phyloP scores from a whole-genome alignment of 306 rosid genomes.

The Begonia fuchsioides region DNA sequence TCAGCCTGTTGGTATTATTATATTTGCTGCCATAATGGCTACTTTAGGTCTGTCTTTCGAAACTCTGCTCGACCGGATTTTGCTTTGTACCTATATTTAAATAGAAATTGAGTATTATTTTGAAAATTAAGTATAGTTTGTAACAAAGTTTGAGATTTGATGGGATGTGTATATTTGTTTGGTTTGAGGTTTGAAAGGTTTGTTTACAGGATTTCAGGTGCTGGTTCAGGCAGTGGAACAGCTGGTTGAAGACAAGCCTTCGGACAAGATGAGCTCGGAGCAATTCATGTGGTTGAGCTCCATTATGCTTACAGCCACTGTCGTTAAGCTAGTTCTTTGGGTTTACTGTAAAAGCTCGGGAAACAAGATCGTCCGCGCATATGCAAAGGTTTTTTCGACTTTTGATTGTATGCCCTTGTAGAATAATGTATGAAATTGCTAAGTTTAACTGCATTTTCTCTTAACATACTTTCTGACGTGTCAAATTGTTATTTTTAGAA shows the following conservation, averaged over 20 bases:
- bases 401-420: too few species aligned
- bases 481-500: too few species aligned
- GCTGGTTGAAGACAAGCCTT: constrained; percentile 27
- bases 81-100: too few species aligned
- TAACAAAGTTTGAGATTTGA: too few species aligned
- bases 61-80: too few species aligned
- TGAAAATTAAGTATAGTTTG: too few species aligned
- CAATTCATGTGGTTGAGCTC: constrained; percentile 58
- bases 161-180: not conserved
- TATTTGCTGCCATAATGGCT: constrained; percentile 94
- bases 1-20: constrained; percentile 89
- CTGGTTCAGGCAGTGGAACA: constrained; percentile 57
- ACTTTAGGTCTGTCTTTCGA: constrained; percentile 43
- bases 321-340: constrained; percentile 79
- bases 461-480: too few species aligned
- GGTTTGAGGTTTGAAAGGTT: not conserved
- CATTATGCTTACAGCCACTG: constrained; percentile 68
- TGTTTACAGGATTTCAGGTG: constrained; percentile 60
- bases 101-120: too few species aligned
- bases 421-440: too few species aligned
- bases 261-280: constrained; percentile 35
- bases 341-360: constrained; percentile 65
- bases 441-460: too few species aligned
- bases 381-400: constrained; percentile 41
- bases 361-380: constrained; percentile 81